Conservation (phyloP, 331 rosid species). For the Pyrus hybrid region DNA sequence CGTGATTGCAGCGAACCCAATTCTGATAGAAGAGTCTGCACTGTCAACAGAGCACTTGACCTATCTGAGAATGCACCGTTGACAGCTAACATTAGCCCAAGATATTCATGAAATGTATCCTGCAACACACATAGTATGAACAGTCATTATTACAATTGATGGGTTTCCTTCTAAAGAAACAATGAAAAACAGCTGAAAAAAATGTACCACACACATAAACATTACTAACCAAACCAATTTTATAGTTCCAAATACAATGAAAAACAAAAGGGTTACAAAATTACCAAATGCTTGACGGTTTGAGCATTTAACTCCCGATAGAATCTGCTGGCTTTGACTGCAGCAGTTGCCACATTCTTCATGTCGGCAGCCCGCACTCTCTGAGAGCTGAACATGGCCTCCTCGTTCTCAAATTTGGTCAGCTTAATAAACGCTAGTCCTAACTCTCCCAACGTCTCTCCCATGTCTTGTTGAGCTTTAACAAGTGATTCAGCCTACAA, state of each 20-base stretch:
- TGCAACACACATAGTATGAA: conserved; percentile 31
- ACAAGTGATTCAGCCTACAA: conserved; percentile 75
- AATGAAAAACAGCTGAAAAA: neutral
- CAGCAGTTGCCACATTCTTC: conserved; percentile 74
- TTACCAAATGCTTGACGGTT: conserved; percentile 76
- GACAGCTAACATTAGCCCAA: conserved; percentile 68
- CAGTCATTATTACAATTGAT: conserved; percentile 1
- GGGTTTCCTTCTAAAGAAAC: neutral
- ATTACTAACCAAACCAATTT: neutral
- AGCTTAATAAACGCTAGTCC: conserved; percentile 68
- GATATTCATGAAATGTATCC: conserved; percentile 85
- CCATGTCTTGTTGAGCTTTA: conserved; percentile 79
- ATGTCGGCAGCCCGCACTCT: conserved; percentile 57
- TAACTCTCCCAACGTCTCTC: conserved; percentile 75
- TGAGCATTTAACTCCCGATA: conserved; percentile 67
- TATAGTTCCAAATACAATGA: neutral
- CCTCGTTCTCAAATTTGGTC: conserved; percentile 73
- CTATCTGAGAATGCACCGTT: conserved; percentile 70
- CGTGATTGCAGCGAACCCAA: conserved; percentile 51
- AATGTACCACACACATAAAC: neutral
- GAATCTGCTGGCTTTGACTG: conserved; percentile 84
- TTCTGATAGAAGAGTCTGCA: conserved; percentile 75
- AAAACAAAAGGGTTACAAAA: neutral
- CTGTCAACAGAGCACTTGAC: conserved; percentile 66
- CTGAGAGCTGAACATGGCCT: conserved; percentile 48